These are phyloP conservation scores for Dryas integrifolia DNA, from an alignment of 331 rosid genomes.

Conservation along the genomic window DNA sequence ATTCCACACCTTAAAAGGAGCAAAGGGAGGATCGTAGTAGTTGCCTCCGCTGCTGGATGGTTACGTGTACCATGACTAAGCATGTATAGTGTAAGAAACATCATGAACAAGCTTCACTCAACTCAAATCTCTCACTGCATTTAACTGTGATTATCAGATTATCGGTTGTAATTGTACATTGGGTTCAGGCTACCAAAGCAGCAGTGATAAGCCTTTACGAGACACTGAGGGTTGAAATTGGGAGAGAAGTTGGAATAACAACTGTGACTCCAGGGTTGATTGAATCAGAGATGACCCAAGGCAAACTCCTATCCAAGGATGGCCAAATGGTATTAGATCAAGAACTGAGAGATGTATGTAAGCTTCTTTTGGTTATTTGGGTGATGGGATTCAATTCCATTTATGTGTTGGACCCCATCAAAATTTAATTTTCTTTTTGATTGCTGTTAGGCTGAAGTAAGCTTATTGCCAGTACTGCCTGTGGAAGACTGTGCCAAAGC, in stretches of 20 bases:
- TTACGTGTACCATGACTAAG: slow-evolving; percentile 39
- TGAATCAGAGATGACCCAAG: slow-evolving; percentile 59
- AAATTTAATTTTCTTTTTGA: not conserved
- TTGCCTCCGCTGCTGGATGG: slow-evolving; percentile 58
- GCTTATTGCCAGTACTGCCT: slow-evolving; percentile 41
- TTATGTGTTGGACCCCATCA: not conserved
- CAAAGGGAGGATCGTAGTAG: slow-evolving; percentile 53
- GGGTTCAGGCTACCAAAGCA: slow-evolving; percentile 61
- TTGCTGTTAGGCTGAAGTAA: slow-evolving; percentile 28
- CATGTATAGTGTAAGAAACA: slow-evolving; percentile 52
- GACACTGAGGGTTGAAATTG: slow-evolving; percentile 49
- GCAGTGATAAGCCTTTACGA: slow-evolving; percentile 50
- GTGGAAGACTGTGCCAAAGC: slow-evolving; percentile 38
- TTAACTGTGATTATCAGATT: not conserved
- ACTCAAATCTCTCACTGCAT: not conserved
- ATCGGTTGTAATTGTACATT: not conserved
- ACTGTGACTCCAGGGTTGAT: slow-evolving; percentile 50
- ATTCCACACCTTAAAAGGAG: slow-evolving; percentile 50
- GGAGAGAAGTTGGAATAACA: slow-evolving; percentile 50
- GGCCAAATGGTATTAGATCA: slow-evolving; percentile 45
- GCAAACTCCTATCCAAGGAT: slow-evolving; percentile 41
- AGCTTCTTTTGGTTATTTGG: slow-evolving; percentile 13
- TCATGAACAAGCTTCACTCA: not conserved
- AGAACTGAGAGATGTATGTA: slow-evolving; percentile 63
- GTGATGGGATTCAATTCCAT: not conserved